phyloP scores from a whole-genome alignment of 352 stramenopile genomes.

The Elongisporangium senticosum region DNA sequence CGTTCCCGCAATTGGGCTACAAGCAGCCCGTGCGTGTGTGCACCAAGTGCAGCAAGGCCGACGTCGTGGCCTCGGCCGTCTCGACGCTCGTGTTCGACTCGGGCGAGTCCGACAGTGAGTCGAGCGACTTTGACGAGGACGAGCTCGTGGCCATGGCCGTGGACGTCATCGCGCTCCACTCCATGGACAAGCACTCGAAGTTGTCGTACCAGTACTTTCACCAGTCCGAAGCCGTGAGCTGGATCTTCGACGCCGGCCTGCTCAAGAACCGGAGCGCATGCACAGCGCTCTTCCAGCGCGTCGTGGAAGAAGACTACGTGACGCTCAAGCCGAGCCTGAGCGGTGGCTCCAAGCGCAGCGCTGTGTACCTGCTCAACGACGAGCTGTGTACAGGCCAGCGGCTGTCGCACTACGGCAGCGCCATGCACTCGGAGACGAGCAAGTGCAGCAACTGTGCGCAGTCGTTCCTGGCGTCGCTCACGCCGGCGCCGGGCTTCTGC shows the following conservation, averaged over 20 bases:
- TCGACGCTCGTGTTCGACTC: constrained; percentile 23
- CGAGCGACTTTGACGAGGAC: constrained; percentile 41
- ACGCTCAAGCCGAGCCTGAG: constrained; percentile 48
- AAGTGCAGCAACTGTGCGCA: constrained; percentile 81
- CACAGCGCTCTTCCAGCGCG: constrained; percentile 46
- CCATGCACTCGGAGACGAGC: constrained; percentile 70
- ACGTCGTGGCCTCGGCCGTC: constrained; percentile 7
- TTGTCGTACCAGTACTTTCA: constrained; percentile 83
- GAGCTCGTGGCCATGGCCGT: constrained; percentile 55
- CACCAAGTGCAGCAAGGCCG: constrained; percentile 44
- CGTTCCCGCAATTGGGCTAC: constrained; percentile 65
- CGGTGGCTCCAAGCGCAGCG: constrained; percentile 36
- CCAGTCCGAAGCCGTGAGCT: constrained; percentile 79
- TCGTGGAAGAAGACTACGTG: constrained; percentile 71
- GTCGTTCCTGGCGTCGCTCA: constrained; percentile 59
- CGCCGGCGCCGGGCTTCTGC: constrained; percentile 69
- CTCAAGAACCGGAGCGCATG: constrained; percentile 52
- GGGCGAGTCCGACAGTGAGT: constrained; percentile 50
- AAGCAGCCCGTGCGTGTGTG: constrained; percentile 66
- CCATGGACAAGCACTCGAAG: constrained; percentile 63
- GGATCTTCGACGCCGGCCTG: constrained; percentile 65
- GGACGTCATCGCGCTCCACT: constrained; percentile 61
- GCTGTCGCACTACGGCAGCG: constrained; percentile 54
- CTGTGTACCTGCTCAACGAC: constrained; percentile 72
- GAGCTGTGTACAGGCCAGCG: constrained; percentile 48